Evolutionary conservation across 2,329 filamentous ascomycete genomes (phyloP), one percentile per base, ranked within the genome.

Genomic region (Pseudodiploospora longispora): DNA sequence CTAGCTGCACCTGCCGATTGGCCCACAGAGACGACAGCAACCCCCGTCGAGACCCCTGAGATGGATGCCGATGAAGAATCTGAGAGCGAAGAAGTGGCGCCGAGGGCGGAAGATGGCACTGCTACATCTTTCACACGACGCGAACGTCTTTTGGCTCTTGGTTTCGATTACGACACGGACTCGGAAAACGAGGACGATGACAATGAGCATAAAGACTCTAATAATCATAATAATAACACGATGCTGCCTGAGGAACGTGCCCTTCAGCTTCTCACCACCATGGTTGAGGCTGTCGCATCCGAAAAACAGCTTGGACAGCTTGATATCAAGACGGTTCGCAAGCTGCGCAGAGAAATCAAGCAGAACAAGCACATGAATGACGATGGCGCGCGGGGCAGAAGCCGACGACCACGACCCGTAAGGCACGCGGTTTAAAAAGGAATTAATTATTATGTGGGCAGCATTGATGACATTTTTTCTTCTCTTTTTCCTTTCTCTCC

Each of bases 101-200:
- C 29, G 9, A 7, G 29, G 4, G 38, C 40, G 28, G 19, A 30
- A 6, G 36, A 31, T 3, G 30, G 36, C 10, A 32, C 28, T 10
- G 27, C 28, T 32, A 47, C 46, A 32, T 31, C 38, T 6, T 50
- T 49, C 36, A 51, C 46, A 10, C 50, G 38, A n/a, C 52, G 53
- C 30, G 52, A 55, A 32, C 50, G 53, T 8, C 42, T 55, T 12
- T 40, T 47, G 19, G 51, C 52, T 2, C 43, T 55, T n/a, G 53
- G 53, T 7, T 55, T 54, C 41, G 53, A 55, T 12, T 55, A 55
- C 41, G 53, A 55, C 10, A 53, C 53, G 2, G 53, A 55, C 10
- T 48, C 46, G 4, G 46, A 48, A n/a, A 30, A 30, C 6, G 46
- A 48, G 34, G 27, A 27, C n/a, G 42, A 41, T 10, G 36, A 38